Conservation (phyloP, 1,284 basidiomycete species). For the Malassezia obtusa region DNA sequence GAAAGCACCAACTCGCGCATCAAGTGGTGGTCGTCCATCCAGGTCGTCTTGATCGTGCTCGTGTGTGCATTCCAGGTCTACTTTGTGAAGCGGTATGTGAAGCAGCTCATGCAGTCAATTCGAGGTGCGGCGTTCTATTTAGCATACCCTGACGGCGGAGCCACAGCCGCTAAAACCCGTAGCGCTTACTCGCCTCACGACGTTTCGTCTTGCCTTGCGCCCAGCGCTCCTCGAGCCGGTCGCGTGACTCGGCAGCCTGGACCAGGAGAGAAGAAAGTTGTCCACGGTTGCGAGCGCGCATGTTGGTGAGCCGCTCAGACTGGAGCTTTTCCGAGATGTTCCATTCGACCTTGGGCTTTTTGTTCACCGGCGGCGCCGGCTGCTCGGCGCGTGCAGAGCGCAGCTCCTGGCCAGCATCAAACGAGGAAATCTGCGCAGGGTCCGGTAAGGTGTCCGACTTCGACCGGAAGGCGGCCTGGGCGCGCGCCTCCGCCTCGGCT, state of each 20-base stretch:
- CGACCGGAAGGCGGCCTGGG: background rate
- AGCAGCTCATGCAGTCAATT: conserved; percentile 12
- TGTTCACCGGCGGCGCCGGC: conserved; percentile 15
- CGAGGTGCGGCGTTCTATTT: conserved; percentile 15
- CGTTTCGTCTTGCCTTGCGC: conserved; percentile 19
- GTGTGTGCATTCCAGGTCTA: conserved; percentile 96
- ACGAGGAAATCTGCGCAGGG: background rate
- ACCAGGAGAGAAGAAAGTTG: conserved; percentile 37
- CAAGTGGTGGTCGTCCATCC: conserved; percentile 96
- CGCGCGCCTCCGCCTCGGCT: background rate
- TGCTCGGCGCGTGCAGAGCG: conserved; percentile 13
- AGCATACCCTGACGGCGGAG: too few relatives aligned
- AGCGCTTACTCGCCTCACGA: conserved; percentile 18
- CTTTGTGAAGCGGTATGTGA: conserved; percentile 68
- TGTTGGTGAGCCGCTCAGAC: conserved; percentile 23
- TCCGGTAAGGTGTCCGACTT: background rate
- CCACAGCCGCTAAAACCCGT: conserved; percentile 32
- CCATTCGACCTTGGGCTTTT: conserved; percentile 7
- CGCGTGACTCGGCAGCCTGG: conserved; percentile 31
- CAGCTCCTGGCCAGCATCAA: conserved; percentile 9
- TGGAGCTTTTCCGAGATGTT: conserved; percentile 15
- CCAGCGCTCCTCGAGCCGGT: conserved; percentile 36
- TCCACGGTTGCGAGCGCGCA: conserved; percentile 28
- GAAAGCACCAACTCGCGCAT: conserved; percentile 69
- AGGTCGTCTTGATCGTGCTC: conserved; percentile 72